A percentile compares a stretch with the other conserved stretches of the same genome.
These are phyloP conservation scores for Sugiyamaella castrensis DNA, from an alignment of 1,139 yeast species.

Conservation along the genomic window DNA sequence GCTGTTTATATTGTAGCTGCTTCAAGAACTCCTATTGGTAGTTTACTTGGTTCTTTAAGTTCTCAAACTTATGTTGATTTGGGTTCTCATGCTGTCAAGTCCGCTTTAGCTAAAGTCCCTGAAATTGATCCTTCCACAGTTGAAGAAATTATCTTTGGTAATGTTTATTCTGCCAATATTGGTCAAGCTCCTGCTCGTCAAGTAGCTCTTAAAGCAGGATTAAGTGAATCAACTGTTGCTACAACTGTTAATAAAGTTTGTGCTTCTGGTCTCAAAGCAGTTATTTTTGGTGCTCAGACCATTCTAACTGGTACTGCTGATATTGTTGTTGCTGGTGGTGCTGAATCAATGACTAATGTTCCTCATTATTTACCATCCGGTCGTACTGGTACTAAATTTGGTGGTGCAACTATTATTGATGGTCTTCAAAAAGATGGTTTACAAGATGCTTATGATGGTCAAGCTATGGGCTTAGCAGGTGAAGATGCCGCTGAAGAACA, in stretches of 20 bases:
- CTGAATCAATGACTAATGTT: constrained; percentile 94
- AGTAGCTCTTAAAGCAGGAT: constrained; percentile 88
- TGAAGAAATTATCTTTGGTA: constrained; percentile 91
- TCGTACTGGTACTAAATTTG: constrained; percentile 85
- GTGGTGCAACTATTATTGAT: constrained; percentile 74
- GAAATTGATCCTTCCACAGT: constrained; percentile 69
- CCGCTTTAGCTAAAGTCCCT: constrained; percentile 82
- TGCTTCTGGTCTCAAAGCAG: constrained; percentile 93
- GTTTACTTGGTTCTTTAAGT: constrained; percentile 80
- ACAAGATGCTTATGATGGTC: constrained; percentile 79
- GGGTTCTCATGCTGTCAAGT: constrained; percentile 86
- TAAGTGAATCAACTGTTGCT: constrained; percentile 73
- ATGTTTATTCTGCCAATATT: constrained; percentile 86
- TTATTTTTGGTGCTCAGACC: constrained; percentile 85
- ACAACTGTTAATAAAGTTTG: constrained; percentile 95
- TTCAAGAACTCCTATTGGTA: constrained; percentile 94
- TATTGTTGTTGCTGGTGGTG: constrained; percentile 94
- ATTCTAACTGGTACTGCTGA: constrained; percentile 88
- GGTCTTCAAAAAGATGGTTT: constrained; percentile 91
- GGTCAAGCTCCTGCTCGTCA: constrained; percentile 99
- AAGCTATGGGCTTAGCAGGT: constrained; percentile 94
- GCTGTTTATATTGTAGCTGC: constrained; percentile 85
- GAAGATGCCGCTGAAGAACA: constrained; percentile 87
- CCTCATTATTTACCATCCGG: constrained; percentile 90
- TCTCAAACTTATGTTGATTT: constrained; percentile 76